Evolutionary conservation across 108 stramenopile genomes (phyloP), one percentile per base, ranked within the genome.

Genomic region (Fragilaria crotonensis): DNA sequence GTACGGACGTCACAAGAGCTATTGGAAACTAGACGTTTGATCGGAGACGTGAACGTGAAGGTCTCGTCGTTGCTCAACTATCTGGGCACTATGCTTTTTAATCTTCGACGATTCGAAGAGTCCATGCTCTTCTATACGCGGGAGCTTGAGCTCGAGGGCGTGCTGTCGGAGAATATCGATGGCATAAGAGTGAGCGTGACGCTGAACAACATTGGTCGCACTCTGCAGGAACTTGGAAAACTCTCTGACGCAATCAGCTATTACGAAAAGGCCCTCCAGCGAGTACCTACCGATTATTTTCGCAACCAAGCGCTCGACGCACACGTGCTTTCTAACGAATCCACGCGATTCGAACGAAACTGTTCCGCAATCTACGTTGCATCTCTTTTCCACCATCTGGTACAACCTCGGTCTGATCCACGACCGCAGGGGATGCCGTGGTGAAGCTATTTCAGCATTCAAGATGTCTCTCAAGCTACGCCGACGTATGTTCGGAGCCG

Each of bases 321-420:
- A 11, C 36, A 14, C 14, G 7, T 41, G 7, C 36, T 41, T 41
- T 41, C 36, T 11, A 14, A 41, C 14, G 36, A 11, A 14, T 41
- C n/a, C 36, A 14, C 36, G 11, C 14, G 7, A 7, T 21, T 20
- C 5, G 25, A 52, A 52, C 1, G 51, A 22, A 2, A 23, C 18
- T 2, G 33, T 33, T 21, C 57, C 72, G 0, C 21, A 59, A 2
- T 68, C 67, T n/a, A 50, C 67, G 29, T 56, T 68, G 49, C 72
- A 78, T 48, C 52, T 78, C 14, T 78, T 65, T 54, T 66, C 68
- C 28, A 78, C 77, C 1, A 73, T 78, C 3, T 78, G 71, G 71
- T 78, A 78, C 67, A 78, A 78, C 57, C 61, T 78, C 9, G 77
- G 77, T 20, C 49, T 78, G 23, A 78, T 78, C 33, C 71, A 73